Conservation (phyloP, 306 rosid genomes). For the Malus domestica region DNA sequence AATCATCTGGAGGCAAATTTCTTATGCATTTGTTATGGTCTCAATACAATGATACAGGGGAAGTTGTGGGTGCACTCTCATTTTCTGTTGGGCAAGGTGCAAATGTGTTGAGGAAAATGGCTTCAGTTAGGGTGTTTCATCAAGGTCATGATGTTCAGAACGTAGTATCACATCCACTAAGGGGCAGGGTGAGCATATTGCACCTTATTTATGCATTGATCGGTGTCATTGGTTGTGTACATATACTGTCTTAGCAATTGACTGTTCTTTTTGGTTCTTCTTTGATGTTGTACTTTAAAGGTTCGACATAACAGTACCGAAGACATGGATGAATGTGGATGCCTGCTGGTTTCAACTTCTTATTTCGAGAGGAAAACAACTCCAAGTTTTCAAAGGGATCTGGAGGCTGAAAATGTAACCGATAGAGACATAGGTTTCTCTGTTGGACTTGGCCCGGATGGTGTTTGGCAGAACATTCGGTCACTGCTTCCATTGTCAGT, state of each 20-base stretch:
- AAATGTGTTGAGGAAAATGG: slow-evolving; percentile 55
- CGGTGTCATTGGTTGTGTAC: background rate
- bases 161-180: slow-evolving; percentile 53
- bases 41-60: slow-evolving; percentile 49
- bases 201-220: slow-evolving; percentile 5
- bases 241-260: slow-evolving; percentile 1
- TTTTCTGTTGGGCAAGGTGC: slow-evolving; percentile 77
- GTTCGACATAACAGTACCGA: slow-evolving; percentile 49
- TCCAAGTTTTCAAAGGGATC: slow-evolving; percentile 55
- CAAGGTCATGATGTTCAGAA: slow-evolving; percentile 46
- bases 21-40: background rate
- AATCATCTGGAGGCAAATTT: background rate
- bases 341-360: slow-evolving; percentile 60
- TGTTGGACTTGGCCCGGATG: slow-evolving; percentile 59
- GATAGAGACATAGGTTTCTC: slow-evolving; percentile 81
- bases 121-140: slow-evolving; percentile 68
- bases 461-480: slow-evolving; percentile 70
- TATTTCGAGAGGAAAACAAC: slow-evolving; percentile 78
- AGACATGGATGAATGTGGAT: slow-evolving; percentile 36
- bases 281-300: slow-evolving; percentile 25
- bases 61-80: slow-evolving; percentile 83
- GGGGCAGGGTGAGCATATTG: slow-evolving; percentile 47
- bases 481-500: slow-evolving; percentile 83
- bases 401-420: slow-evolving; percentile 22
- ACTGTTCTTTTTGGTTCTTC: slow-evolving; percentile 1